phyloP scores from a whole-genome alignment of 306 rosid genomes.

The Abrus precatorius region DNA sequence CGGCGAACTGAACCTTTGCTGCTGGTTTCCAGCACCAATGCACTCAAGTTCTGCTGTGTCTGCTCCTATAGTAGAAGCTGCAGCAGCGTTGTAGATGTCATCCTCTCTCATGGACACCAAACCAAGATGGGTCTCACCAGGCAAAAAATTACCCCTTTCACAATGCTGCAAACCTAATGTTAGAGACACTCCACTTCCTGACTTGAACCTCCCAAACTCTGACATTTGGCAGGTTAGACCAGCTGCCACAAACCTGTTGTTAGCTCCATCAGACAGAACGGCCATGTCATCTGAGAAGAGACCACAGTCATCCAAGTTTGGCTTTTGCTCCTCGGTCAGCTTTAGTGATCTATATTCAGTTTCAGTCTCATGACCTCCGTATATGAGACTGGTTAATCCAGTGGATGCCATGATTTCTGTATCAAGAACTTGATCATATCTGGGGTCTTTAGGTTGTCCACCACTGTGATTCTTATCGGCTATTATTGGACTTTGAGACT shows the following conservation, averaged over 20 bases:
- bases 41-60: slow-evolving; percentile 68
- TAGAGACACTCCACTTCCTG: slow-evolving; percentile 70
- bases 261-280: slow-evolving; percentile 57
- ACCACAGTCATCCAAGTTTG: slow-evolving; percentile 56
- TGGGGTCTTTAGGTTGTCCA: slow-evolving; percentile 63
- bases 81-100: slow-evolving; percentile 58
- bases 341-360: slow-evolving; percentile 53
- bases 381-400: slow-evolving; percentile 52
- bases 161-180: slow-evolving; percentile 86
- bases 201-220: slow-evolving; percentile 66
- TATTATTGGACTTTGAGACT: slow-evolving; percentile 54
- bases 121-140: slow-evolving; percentile 55
- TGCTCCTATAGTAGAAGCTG: slow-evolving; percentile 60
- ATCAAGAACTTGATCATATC: slow-evolving; percentile 55
- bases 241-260: slow-evolving; percentile 52
- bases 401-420: slow-evolving; percentile 57
- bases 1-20: slow-evolving; percentile 63
- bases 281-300: slow-evolving; percentile 55
- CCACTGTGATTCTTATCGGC: slow-evolving; percentile 60
- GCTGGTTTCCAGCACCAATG: slow-evolving; percentile 63
- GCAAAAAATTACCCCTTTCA: slow-evolving; percentile 65
- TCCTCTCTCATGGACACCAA: slow-evolving; percentile 71
- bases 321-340: slow-evolving; percentile 61
- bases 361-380: slow-evolving; percentile 48
- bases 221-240: slow-evolving; percentile 64